A percentile compares a stretch with the other conserved stretches of the same genome.
Evolutionary conservation across 768 basidiomycete species (phyloP).

Genomic region (Chalciporus piperatus): DNA sequence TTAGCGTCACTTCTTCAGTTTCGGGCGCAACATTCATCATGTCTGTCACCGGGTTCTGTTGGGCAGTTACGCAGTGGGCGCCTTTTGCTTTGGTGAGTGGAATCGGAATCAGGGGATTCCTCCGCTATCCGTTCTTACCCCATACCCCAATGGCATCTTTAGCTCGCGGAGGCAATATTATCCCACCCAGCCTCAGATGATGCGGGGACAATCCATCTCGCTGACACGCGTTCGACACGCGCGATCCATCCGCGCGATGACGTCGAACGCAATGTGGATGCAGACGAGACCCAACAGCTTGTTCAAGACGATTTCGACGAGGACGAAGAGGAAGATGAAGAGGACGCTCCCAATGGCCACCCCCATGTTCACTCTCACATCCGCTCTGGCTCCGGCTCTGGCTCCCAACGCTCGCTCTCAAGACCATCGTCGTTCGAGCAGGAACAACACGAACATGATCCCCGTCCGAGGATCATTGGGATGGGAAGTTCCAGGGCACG

Average conservation of each 20-base stretch:
- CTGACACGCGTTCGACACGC: slow-evolving; percentile 33
- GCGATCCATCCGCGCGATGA: slow-evolving; percentile 8
- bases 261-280: slow-evolving; percentile 16
- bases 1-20: slow-evolving; percentile 73
- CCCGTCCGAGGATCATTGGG: slow-evolving; percentile 30
- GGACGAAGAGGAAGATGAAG: slow-evolving; percentile 19
- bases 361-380: background rate
- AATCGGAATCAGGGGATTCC: background rate
- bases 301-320: slow-evolving; percentile 24
- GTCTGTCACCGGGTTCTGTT: slow-evolving; percentile 82
- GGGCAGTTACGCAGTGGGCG: slow-evolving; percentile 91
- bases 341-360: background rate
- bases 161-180: slow-evolving; percentile 86
- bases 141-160: slow-evolving; percentile 15
- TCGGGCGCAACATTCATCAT: slow-evolving; percentile 72
- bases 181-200: slow-evolving; percentile 49
- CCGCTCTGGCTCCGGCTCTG: background rate
- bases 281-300: slow-evolving; percentile 26
- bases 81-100: slow-evolving; percentile 80
- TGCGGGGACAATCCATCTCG: slow-evolving; percentile 36
- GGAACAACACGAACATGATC: slow-evolving; percentile 12
- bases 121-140: slow-evolving; percentile 11
- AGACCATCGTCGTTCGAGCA: slow-evolving; percentile 7
- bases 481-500: slow-evolving; percentile 44
- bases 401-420: background rate